Conservation (phyloP, 169 alveolate genomes). For the Eimeria sp. region DNA sequence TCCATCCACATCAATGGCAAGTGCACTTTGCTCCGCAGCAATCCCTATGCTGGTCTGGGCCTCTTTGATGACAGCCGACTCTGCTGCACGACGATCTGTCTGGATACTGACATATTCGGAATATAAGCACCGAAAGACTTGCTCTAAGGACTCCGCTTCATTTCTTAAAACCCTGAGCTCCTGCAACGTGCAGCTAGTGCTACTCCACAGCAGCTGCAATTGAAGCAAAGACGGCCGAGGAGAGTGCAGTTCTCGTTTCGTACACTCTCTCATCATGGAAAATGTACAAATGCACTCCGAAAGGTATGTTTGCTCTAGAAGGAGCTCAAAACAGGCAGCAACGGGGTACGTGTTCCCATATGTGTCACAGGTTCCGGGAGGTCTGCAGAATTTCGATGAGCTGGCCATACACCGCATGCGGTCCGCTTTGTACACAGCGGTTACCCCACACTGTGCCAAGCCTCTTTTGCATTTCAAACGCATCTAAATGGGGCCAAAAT, state of each 20-base stretch:
- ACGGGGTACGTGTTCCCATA: neutral
- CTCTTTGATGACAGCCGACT: neutral
- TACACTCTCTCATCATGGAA: neutral
- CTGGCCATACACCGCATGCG: neutral
- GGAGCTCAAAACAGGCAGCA: neutral
- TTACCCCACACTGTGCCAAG: neutral
- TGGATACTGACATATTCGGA: neutral
- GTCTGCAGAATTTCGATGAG: neutral
- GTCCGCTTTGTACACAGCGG: neutral
- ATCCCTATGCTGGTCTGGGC: too few species aligned
- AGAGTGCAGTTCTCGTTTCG: neutral
- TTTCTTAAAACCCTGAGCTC: neutral
- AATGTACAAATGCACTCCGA: neutral
- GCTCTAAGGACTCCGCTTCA: neutral
- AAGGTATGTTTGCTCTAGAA: neutral
- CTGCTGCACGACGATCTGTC: neutral
- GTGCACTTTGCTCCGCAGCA: neutral
- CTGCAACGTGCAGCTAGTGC: neutral
- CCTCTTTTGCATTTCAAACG: neutral
- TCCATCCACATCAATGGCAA: neutral
- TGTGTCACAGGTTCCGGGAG: neutral
- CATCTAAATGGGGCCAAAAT: neutral
- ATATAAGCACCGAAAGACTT: neutral
- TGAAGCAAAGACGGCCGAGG: conserved; percentile 4
- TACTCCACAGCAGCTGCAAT: neutral